These are phyloP conservation scores for Xylaria sp. DNA, from an alignment of 2,329 filamentous ascomycete species.

Conservation along the genomic window DNA sequence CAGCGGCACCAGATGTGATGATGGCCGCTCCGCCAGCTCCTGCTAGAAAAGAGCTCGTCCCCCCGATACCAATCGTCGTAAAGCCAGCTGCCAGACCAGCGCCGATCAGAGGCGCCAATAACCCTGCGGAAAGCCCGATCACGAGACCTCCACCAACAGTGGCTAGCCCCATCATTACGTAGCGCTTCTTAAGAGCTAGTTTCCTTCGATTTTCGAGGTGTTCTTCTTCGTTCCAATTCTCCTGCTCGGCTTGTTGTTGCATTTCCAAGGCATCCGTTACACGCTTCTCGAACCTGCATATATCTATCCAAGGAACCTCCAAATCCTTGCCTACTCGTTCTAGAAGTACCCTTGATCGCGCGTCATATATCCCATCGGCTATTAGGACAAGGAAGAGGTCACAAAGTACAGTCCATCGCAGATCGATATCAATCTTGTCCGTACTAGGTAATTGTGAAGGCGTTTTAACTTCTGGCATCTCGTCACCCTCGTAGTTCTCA, in stretches of 20 bases:
- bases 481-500: constrained; percentile 72
- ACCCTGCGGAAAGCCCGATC: constrained; percentile 91
- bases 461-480: constrained; percentile 81
- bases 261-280: constrained; percentile 97
- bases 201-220: constrained; percentile 91
- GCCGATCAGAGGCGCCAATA: constrained; percentile 93
- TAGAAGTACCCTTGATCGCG: constrained; percentile 84
- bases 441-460: constrained; percentile 85
- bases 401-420: constrained; percentile 96
- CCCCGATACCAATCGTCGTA: constrained; percentile 91
- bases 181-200: constrained; percentile 80
- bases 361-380: constrained; percentile 92
- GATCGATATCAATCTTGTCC: constrained; percentile 90
- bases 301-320: constrained; percentile 88
- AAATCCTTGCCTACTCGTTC: constrained; percentile 85
- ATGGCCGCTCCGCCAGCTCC: constrained; percentile 93
- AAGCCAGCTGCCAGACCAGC: constrained; percentile 94
- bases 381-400: constrained; percentile 96
- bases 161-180: constrained; percentile 95
- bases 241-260: constrained; percentile 92
- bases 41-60: constrained; percentile 88
- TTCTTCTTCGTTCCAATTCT: constrained; percentile 97
- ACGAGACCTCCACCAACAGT: constrained; percentile 95
- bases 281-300: constrained; percentile 95
- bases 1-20: constrained; percentile 88